These are phyloP conservation scores for Nemania abortiva DNA, from an alignment of 2,329 filamentous ascomycete genomes.

Conservation along the genomic window DNA sequence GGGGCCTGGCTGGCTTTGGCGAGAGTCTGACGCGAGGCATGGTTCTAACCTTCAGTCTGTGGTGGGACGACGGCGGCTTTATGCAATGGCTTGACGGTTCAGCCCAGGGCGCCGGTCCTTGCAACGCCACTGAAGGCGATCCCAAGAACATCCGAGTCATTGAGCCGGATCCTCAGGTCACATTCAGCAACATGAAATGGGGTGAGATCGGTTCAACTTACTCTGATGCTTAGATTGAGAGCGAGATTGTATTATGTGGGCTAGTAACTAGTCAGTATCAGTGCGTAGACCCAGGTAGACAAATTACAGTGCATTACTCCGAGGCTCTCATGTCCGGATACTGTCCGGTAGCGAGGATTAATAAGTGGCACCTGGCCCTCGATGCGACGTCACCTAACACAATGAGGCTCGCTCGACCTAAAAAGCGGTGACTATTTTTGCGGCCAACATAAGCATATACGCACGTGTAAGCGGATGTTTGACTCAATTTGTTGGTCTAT, in stretches of 20 bases:
- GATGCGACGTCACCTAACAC: constrained; percentile 4
- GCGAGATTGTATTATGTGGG: not conserved
- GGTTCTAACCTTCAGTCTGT: constrained; percentile 64
- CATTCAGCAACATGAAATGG: constrained; percentile 68
- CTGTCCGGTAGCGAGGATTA: not conserved
- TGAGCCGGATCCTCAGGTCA: constrained; percentile 62
- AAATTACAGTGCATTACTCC: constrained; percentile 6
- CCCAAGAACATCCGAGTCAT: constrained; percentile 59
- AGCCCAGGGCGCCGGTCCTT: constrained; percentile 63
- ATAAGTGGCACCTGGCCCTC: not conserved
- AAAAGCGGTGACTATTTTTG: constrained; percentile 40
- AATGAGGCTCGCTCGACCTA: constrained; percentile 21
- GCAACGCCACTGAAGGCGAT: constrained; percentile 60
- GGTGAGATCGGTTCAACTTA: constrained; percentile 67
- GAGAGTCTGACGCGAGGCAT: constrained; percentile 59
- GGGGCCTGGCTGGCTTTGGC: constrained; percentile 58
- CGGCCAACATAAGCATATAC: constrained; percentile 28
- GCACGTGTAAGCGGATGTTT: constrained; percentile 19
- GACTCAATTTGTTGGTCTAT: constrained; percentile 6
- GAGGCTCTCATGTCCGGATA: not conserved
- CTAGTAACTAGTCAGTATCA: not conserved
- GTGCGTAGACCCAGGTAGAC: constrained; percentile 6
- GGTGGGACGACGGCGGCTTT: constrained; percentile 62
- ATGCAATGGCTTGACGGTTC: constrained; percentile 68
- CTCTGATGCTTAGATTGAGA: constrained; percentile 19